Conservation (phyloP, 345 rosid genomes). For the Linum usitatissimum region DNA sequence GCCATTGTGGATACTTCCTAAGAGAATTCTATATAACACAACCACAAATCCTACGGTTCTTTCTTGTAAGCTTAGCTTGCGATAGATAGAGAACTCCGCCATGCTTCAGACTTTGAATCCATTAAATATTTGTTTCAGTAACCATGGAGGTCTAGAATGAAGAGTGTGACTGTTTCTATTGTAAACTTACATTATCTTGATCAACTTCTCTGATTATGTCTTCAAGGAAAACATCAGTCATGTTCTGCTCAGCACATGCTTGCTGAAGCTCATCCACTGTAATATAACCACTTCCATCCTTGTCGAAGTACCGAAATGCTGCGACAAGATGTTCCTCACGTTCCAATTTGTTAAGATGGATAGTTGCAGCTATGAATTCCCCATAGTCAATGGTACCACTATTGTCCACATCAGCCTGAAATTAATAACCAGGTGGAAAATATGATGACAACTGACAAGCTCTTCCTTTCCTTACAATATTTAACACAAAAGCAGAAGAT, state of each 20-base stretch:
- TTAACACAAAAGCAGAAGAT: background rate
- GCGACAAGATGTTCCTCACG: slow-evolving; percentile 97
- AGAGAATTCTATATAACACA: too few species aligned
- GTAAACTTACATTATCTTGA: slow-evolving; percentile 74
- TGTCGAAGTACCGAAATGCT: slow-evolving; percentile 87
- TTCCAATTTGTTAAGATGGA: slow-evolving; percentile 88
- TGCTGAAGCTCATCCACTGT: slow-evolving; percentile 95
- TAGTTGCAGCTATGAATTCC: slow-evolving; percentile 92
- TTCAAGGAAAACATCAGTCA: slow-evolving; percentile 79
- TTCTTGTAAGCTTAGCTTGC: too few species aligned
- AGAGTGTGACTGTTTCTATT: background rate
- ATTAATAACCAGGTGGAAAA: slow-evolving; percentile 5
- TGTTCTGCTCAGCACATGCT: slow-evolving; percentile 85
- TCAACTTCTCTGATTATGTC: slow-evolving; percentile 93
- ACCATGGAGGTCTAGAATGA: too few species aligned
- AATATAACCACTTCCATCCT: slow-evolving; percentile 91
- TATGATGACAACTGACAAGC: slow-evolving; percentile 5
- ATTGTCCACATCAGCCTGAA: slow-evolving; percentile 95
- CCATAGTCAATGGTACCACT: slow-evolving; percentile 95
- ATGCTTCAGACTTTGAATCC: too few species aligned
- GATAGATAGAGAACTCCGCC: too few species aligned
- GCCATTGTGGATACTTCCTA: too few species aligned
- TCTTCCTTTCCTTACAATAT: background rate
- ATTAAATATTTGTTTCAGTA: too few species aligned
- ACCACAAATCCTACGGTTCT: too few species aligned